A percentile compares a stretch with the other conserved stretches of the same genome.
phyloP scores from a whole-genome alignment of 176 grass and related monocot species.

The Ensete ventricosum region DNA sequence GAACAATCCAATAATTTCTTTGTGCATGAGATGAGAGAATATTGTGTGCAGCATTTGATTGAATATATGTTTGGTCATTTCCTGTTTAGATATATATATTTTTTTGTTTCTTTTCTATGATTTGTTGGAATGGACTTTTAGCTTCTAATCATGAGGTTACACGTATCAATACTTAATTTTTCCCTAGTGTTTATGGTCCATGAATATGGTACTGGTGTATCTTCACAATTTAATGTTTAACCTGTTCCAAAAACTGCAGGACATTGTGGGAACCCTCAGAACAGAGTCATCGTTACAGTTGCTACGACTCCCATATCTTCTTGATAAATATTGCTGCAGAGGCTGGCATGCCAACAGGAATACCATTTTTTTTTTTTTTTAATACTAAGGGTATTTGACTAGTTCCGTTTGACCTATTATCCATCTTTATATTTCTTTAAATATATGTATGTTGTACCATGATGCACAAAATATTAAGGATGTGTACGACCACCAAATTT shows the following conservation, averaged over 20 bases:
- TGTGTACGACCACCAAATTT: too few species aligned
- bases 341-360: background rate
- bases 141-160: background rate
- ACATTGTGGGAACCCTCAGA: conserved; percentile 71
- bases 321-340: conserved; percentile 29
- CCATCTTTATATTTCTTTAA: background rate
- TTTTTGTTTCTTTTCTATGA: background rate
- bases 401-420: background rate
- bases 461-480: too few species aligned
- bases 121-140: background rate
- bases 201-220: background rate
- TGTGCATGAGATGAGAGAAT: background rate
- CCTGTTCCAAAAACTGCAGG: conserved; percentile 29
- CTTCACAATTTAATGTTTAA: background rate
- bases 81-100: too few species aligned
- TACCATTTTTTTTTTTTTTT: conserved; percentile 22
- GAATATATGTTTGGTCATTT: too few species aligned
- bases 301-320: conserved; percentile 57
- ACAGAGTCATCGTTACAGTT: conserved; percentile 55
- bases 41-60: background rate
- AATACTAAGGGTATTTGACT: conserved; percentile 29
- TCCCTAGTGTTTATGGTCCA: background rate
- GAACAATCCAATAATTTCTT: too few species aligned
- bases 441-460: too few species aligned
- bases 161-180: background rate